Base-by-base conservation (phyloP, 768 basidiomycete species). In the Mrakia blollopis region DNA sequence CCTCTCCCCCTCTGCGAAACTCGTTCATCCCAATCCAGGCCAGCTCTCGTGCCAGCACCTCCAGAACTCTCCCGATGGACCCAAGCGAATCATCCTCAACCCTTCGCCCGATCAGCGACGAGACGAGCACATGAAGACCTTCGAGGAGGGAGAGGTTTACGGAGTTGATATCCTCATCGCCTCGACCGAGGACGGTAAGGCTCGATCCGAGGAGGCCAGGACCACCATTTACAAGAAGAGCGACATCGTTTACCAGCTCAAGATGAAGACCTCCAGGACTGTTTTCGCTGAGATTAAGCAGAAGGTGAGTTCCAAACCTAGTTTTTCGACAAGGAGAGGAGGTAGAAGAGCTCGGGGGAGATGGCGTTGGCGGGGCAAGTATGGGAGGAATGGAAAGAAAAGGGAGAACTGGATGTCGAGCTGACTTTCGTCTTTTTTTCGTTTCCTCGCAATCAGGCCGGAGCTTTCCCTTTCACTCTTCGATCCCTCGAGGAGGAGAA, bases 261-360 rank as follows among this genome's bases (percentile, higher is more conserved):
- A 98, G 87, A 91, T 96, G 90, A 98, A 96, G 87, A 96, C 92
- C 79, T 95, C 94, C 62, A 91, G 96, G 79, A 89, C 91, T n/a
- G 91, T 96, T 60, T 98, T 98, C 86, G 92, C 92, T 70, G 96
- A 98, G 85, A 92, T 98, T 81, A 92, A 95, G 85, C 95, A 94
- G 87, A 98, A 98, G 85, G 70, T 72, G 62, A 18, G 71, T n/a
- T n/a, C n/a, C n/a, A n/a, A n/a, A n/a, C n/a, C n/a, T n/a, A n/a
- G n/a, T n/a, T n/a, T 16, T 57, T n/a, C 23, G n/a, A 25, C 4
- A 25, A n/a, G 23, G 54, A 57, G 54, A 25, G 54, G 7, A 25
- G 16, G 52, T n/a, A 25, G 14, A 18, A 5, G 18, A 18, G 16
- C 18, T 8, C 8, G 52, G 52, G 6, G 18, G 52, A n/a, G 54